Evolutionary conservation across 805 yeast species (phyloP).

Genomic region (Metschnikowia reukaufii): DNA sequence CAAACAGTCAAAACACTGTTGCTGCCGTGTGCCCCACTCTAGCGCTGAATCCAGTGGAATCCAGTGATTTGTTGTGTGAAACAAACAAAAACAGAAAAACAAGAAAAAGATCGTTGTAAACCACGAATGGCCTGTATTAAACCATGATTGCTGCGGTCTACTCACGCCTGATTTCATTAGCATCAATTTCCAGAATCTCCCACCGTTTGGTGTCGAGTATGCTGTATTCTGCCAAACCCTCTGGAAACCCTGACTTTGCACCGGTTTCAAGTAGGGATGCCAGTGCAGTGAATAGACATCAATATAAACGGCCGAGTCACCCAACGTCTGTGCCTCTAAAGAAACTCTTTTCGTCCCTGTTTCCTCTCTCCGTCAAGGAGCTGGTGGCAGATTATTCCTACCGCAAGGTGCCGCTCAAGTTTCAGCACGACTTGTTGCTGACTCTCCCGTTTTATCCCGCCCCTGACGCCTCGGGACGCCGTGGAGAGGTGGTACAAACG

Average conservation of each 20-base stretch:
- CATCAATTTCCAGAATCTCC: not conserved
- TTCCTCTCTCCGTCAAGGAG: conserved; percentile 56
- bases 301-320: conserved; percentile 56
- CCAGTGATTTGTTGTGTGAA: too few species aligned
- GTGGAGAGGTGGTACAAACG: conserved; percentile 35
- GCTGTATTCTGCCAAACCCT: not conserved
- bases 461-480: conserved; percentile 28
- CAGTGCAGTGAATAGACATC: not conserved
- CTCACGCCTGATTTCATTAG: not conserved
- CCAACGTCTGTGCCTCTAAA: conserved; percentile 67
- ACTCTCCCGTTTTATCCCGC: conserved; percentile 48
- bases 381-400: conserved; percentile 53
- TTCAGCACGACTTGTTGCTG: conserved; percentile 48
- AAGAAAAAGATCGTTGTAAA: too few species aligned
- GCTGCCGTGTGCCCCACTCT: too few species aligned
- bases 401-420: conserved; percentile 37
- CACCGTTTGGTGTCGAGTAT: not conserved
- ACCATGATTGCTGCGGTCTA: conserved; percentile 6
- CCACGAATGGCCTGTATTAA: too few species aligned
- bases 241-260: not conserved
- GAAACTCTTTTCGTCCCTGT: conserved; percentile 51
- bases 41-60: too few species aligned
- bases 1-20: too few species aligned
- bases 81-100: too few species aligned
- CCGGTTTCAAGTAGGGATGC: not conserved